These are phyloP conservation scores for Dentipellis sp. DNA, from an alignment of 768 basidiomycete species.

Conservation along the genomic window DNA sequence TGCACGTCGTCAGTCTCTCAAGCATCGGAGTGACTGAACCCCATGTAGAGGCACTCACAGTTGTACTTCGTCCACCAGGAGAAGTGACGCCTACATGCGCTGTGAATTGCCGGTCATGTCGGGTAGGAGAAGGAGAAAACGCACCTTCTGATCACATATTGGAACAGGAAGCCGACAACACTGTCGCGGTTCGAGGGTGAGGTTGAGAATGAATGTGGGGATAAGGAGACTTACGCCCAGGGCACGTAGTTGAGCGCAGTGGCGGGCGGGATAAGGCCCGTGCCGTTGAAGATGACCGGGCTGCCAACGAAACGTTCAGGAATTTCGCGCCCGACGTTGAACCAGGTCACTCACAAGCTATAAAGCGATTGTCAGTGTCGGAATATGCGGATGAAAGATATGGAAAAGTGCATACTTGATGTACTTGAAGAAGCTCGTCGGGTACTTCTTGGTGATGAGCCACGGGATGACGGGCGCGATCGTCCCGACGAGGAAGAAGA, in stretches of 20 bases:
- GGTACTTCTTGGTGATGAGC: constrained; percentile 23
- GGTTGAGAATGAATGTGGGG: not conserved
- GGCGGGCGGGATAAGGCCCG: constrained; percentile 32
- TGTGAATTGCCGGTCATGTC: not conserved
- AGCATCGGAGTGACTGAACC: too few relatives aligned
- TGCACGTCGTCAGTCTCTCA: constrained; percentile 15
- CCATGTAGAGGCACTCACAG: constrained; percentile 10
- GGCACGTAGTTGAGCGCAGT: constrained; percentile 30
- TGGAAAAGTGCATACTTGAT: constrained; percentile 34
- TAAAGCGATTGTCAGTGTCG: not conserved
- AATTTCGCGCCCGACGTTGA: too few relatives aligned
- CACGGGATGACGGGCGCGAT: constrained; percentile 49
- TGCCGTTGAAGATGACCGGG: constrained; percentile 33
- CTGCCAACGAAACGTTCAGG: constrained; percentile 4
- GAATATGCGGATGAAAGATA: not conserved
- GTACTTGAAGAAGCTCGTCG: constrained; percentile 33
- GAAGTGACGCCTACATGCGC: constrained; percentile 22
- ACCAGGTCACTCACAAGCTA: constrained; percentile 10
- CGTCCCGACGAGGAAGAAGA: constrained; percentile 75
- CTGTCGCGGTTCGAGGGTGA: constrained; percentile 8
- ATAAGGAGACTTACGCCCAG: constrained; percentile 15
- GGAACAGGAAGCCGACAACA: constrained; percentile 27
- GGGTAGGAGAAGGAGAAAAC: constrained; percentile 34
- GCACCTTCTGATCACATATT: constrained; percentile 28
- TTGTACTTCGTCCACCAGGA: constrained; percentile 31